Conservation (phyloP, 495 filamentous ascomycete species). For the Barbatosphaeria neglecta region DNA sequence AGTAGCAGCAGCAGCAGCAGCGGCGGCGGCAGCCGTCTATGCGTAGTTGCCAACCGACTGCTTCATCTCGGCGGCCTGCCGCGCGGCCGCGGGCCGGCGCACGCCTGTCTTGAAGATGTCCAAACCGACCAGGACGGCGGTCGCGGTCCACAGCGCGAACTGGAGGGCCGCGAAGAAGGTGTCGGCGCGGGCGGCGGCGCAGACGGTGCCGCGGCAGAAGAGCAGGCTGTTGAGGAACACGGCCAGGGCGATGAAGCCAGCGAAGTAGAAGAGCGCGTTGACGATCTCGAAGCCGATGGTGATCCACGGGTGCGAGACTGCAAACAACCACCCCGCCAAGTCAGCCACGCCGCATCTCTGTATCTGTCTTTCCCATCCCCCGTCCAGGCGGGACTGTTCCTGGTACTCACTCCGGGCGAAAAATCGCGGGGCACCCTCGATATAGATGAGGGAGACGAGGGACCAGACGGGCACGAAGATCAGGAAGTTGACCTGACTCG, state of each 20-base stretch:
- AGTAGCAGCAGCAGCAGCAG: not conserved
- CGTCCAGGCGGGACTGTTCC: not conserved
- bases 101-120: slow-evolving; percentile 26
- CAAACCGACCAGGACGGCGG: slow-evolving; percentile 18
- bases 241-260: slow-evolving; percentile 61
- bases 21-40: not conserved
- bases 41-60: not conserved
- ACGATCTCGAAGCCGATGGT: slow-evolving; percentile 49
- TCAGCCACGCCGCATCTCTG: slow-evolving; percentile 16
- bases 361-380: not conserved
- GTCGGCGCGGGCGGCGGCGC: slow-evolving; percentile 34
- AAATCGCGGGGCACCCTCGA: slow-evolving; percentile 52
- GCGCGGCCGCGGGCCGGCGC: slow-evolving; percentile 8
- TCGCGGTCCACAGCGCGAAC: slow-evolving; percentile 31
- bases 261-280: slow-evolving; percentile 74
- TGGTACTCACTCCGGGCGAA: slow-evolving; percentile 21
- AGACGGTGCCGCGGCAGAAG: slow-evolving; percentile 41
- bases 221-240: slow-evolving; percentile 47
- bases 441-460: slow-evolving; percentile 49
- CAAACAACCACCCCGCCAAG: too few relatives aligned
- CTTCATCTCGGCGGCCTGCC: not conserved
- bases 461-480: slow-evolving; percentile 58
- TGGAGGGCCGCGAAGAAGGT: slow-evolving; percentile 33
- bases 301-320: slow-evolving; percentile 43
- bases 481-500: slow-evolving; percentile 57